Percentiles rank a stretch among this genome's conserved stretches.
Conservation (phyloP, 2,329 filamentous ascomycete genomes). For the Xylaria arbuscula region DNA sequence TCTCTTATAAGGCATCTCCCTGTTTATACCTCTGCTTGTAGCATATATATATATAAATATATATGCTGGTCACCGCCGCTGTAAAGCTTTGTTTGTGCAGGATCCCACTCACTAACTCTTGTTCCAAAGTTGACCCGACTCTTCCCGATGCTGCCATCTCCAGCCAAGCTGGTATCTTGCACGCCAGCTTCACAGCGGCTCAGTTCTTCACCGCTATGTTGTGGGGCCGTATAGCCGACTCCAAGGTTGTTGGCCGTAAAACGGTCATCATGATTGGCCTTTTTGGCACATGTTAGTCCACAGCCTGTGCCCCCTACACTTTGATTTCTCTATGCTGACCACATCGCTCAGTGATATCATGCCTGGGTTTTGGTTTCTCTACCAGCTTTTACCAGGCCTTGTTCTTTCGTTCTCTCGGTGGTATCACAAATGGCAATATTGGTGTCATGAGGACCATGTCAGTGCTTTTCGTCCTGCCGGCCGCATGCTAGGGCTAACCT, state of each 20-base stretch:
- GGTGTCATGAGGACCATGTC: conserved; percentile 79
- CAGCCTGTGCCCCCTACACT: not conserved
- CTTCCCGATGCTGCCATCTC: conserved; percentile 74
- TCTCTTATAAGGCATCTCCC: not conserved
- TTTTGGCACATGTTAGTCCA: conserved; percentile 65
- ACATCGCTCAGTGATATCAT: conserved; percentile 60
- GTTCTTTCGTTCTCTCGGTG: conserved; percentile 72
- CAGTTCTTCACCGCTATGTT: conserved; percentile 86
- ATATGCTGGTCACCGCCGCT: too few species aligned
- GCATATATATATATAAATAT: too few species aligned
- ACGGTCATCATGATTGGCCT: conserved; percentile 81
- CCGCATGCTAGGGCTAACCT: not conserved
- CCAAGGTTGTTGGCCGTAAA: conserved; percentile 76
- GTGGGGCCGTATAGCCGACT: conserved; percentile 79
- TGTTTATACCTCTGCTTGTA: not conserved
- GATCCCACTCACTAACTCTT: conserved; percentile 12
- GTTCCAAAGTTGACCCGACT: conserved; percentile 58
- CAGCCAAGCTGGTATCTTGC: conserved; percentile 79
- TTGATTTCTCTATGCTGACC: conserved; percentile 12
- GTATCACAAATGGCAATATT: conserved; percentile 77
- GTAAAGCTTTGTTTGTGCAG: too few species aligned
- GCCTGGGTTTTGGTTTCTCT: conserved; percentile 77
- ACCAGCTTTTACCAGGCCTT: conserved; percentile 70
- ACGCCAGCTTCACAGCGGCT: conserved; percentile 81
- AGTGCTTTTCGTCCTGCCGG: conserved; percentile 29